These are phyloP conservation scores for Cytospora leucostoma DNA, from an alignment of 2,329 filamentous ascomycete species.

Conservation along the genomic window DNA sequence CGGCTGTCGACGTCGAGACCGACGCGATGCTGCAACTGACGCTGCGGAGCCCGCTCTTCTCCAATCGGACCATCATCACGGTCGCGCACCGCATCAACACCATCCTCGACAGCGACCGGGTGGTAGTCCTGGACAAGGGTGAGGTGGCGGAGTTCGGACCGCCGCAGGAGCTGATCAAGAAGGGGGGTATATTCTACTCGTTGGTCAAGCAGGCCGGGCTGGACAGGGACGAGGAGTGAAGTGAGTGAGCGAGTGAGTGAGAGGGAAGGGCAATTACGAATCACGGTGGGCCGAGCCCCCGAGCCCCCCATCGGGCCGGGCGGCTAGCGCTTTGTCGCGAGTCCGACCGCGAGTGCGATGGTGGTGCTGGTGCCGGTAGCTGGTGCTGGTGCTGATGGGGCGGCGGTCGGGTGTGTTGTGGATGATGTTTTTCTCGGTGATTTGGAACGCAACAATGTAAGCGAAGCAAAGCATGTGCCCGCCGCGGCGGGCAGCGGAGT, in stretches of 20 bases:
- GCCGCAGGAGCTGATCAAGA: constrained; percentile 73
- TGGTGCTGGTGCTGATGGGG: constrained; percentile 1
- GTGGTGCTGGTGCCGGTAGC: not conserved
- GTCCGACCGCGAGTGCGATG: constrained; percentile 1
- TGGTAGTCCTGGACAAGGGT: constrained; percentile 90
- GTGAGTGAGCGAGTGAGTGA: constrained; percentile 33
- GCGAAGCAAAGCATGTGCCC: constrained; percentile 18
- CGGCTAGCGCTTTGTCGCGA: not conserved
- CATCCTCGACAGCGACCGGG: constrained; percentile 84
- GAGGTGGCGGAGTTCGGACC: constrained; percentile 91
- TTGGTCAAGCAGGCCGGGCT: constrained; percentile 90
- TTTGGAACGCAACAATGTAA: constrained; percentile 12
- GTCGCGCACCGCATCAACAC: constrained; percentile 99
- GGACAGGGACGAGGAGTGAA: constrained; percentile 45
- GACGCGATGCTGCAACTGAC: constrained; percentile 67
- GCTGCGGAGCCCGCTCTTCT: constrained; percentile 68
- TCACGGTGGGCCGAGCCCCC: not conserved
- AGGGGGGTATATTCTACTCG: constrained; percentile 80
- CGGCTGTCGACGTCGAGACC: constrained; percentile 69
- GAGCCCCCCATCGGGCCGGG: not conserved
- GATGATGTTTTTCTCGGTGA: not conserved
- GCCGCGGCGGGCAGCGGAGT: constrained; percentile 12
- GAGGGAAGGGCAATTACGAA: not conserved
- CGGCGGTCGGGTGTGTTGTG: constrained; percentile 1
- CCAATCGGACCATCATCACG: constrained; percentile 94